phyloP scores from a whole-genome alignment of 179 eudicot genomes.

The Carnegiea gigantea region DNA sequence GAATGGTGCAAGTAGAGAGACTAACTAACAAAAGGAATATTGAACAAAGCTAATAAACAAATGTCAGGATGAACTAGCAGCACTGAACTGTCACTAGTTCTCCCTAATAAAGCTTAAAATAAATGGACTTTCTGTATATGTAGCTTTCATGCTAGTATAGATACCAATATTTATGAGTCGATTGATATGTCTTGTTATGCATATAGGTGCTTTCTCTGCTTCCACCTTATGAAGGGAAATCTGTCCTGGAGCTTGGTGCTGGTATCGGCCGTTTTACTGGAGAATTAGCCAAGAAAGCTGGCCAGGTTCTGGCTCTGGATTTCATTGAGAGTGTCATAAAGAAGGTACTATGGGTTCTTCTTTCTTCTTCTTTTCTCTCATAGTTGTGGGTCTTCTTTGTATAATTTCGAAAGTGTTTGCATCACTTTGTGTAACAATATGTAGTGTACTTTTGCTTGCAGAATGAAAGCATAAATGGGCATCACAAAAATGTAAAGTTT shows the following conservation, averaged over 20 bases:
- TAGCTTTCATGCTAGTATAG: too few species aligned
- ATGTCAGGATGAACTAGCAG: neutral
- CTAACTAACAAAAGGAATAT: neutral
- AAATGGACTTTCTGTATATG: too few species aligned
- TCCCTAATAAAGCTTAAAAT: too few species aligned
- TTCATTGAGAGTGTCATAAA: slow-evolving; percentile 84
- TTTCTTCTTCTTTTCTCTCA: neutral
- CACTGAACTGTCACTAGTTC: too few species aligned
- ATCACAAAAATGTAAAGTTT: slow-evolving; percentile 76
- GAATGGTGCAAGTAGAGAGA: neutral
- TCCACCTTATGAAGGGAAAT: slow-evolving; percentile 82
- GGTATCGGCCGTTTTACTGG: slow-evolving; percentile 98
- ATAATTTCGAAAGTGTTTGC: neutral
- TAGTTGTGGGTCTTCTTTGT: neutral
- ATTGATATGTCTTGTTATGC: neutral
- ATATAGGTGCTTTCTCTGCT: slow-evolving; percentile 74
- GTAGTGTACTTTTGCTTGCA: slow-evolving; percentile 37
- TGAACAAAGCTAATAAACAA: too few species aligned
- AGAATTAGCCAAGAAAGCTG: slow-evolving; percentile 80
- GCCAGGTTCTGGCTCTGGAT: slow-evolving; percentile 74
- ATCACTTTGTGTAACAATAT: neutral
- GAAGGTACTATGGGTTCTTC: slow-evolving; percentile 49
- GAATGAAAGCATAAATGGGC: slow-evolving; percentile 83
- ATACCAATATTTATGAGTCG: too few species aligned
- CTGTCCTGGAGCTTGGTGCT: slow-evolving; percentile 91